Evolutionary conservation across 139 green algal species (phyloP).

Genomic region (Ettlia oleoabundans): DNA sequence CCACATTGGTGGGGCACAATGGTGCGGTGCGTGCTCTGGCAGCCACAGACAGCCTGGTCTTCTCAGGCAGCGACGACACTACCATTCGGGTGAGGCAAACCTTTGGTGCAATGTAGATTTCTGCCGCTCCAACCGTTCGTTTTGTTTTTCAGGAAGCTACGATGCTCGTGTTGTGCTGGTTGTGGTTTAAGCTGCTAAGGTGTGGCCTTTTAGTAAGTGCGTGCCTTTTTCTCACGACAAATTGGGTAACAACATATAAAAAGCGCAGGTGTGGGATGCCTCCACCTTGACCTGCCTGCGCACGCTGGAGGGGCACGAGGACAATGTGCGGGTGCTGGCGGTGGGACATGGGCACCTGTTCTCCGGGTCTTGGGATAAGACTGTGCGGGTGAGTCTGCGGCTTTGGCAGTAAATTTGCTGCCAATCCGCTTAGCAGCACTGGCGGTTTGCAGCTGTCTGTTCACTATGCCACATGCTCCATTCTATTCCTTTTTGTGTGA

Average conservation of each 20-base stretch:
- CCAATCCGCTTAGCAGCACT: too few species aligned
- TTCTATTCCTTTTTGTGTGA: too few species aligned
- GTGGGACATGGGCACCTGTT: constrained; percentile 80
- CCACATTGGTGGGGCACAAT: constrained; percentile 72
- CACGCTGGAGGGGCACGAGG: constrained; percentile 88
- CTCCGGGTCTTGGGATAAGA: constrained; percentile 94
- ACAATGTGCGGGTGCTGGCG: constrained; percentile 93
- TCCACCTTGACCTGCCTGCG: constrained; percentile 80
- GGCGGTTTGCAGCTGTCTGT: too few species aligned
- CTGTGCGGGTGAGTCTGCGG: constrained; percentile 83
- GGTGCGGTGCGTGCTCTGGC: constrained; percentile 87
- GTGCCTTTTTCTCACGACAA: too few species aligned
- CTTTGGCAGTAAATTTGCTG: too few species aligned
- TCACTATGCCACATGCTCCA: not conserved
- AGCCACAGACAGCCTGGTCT: constrained; percentile 67
- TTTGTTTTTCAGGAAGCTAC: too few species aligned
- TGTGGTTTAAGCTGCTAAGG: too few species aligned
- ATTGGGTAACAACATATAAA: too few species aligned
- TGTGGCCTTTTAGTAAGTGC: too few species aligned
- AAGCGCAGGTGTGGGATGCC: constrained; percentile 88
- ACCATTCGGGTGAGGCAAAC: constrained; percentile 82
- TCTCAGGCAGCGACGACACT: constrained; percentile 90
- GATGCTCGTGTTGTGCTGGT: too few species aligned
- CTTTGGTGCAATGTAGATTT: not conserved
- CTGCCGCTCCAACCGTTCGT: not conserved